Evolutionary conservation across 2,329 filamentous ascomycete genomes (phyloP).

Genomic region (Aspergillus fumigatus): DNA sequence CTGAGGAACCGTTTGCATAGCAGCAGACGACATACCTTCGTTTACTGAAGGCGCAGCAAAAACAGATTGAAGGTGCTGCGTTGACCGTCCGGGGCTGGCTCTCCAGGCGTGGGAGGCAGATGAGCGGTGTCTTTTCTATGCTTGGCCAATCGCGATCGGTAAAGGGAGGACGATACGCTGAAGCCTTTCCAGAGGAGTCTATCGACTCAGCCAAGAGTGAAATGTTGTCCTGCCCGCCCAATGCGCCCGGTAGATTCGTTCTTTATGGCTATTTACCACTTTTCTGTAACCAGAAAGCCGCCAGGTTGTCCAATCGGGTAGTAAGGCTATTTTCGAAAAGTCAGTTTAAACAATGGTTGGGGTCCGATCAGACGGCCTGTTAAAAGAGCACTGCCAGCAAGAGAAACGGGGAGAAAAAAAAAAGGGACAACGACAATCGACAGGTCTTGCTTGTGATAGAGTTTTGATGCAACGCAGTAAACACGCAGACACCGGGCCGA

Average conservation of each 20-base stretch:
- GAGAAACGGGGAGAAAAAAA: not conserved
- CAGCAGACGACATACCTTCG: conserved; percentile 60
- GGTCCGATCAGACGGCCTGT: not conserved
- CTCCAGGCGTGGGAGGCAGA: conserved; percentile 12
- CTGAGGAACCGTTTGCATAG: conserved; percentile 57
- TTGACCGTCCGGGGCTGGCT: conserved; percentile 22
- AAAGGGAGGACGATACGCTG: conserved; percentile 17
- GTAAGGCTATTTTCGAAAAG: not conserved
- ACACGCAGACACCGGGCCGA: not conserved
- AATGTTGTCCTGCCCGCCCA: not conserved
- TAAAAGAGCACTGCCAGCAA: not conserved
- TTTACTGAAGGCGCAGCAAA: conserved; percentile 19
- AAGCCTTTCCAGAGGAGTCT: conserved; percentile 19
- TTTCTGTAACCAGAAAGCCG: not conserved
- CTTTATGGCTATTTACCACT: not conserved
- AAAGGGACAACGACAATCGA: not conserved
- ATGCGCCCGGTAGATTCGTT: not conserved
- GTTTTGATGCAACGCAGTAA: not conserved
- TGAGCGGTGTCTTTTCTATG: conserved; percentile 11
- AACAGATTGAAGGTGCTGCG: conserved; percentile 17
- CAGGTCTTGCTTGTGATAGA: not conserved
- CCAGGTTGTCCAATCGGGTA: not conserved
- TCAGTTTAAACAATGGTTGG: not conserved
- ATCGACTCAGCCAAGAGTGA: not conserved
- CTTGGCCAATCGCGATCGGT: conserved; percentile 21